A percentile compares a stretch with the other conserved stretches of the same genome.
Conservation (phyloP, 1,139 yeast genomes). For the Blastobotrys proliferans region DNA sequence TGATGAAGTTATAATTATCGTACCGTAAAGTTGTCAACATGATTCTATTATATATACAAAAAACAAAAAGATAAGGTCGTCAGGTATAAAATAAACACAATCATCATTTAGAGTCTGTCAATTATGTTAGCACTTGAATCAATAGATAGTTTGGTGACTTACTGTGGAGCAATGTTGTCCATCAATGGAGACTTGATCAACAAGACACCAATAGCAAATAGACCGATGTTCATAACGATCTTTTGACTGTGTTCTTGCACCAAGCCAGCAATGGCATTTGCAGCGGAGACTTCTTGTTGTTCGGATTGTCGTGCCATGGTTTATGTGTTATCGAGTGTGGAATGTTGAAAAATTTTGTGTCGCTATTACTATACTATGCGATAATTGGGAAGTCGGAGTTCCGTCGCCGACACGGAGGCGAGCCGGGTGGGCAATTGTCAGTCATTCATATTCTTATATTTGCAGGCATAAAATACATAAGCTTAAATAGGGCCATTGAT, state of each 20-base stretch:
- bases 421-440: too few species aligned
- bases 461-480: too few species aligned
- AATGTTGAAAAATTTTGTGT: neutral
- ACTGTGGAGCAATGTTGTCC: conserved; percentile 41
- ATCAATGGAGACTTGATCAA: conserved; percentile 38
- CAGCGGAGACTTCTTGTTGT: conserved; percentile 19
- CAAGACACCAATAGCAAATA: conserved; percentile 37
- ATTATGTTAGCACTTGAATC: neutral
- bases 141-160: conserved; percentile 17
- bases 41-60: too few species aligned
- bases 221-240: conserved; percentile 30
- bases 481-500: too few species aligned
- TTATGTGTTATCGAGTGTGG: neutral
- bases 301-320: conserved; percentile 23
- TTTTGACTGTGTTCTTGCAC: conserved; percentile 24
- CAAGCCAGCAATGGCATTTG: conserved; percentile 18
- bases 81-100: neutral
- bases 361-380: too few species aligned
- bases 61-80: neutral
- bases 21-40: neutral
- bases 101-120: neutral
- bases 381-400: too few species aligned
- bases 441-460: too few species aligned
- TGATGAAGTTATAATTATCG: conserved; percentile 5
- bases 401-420: too few species aligned